Percentiles rank a stretch among this genome's conserved stretches.
Conservation (phyloP, 805 yeast genomes). For the Metschnikowia arizonensis region DNA sequence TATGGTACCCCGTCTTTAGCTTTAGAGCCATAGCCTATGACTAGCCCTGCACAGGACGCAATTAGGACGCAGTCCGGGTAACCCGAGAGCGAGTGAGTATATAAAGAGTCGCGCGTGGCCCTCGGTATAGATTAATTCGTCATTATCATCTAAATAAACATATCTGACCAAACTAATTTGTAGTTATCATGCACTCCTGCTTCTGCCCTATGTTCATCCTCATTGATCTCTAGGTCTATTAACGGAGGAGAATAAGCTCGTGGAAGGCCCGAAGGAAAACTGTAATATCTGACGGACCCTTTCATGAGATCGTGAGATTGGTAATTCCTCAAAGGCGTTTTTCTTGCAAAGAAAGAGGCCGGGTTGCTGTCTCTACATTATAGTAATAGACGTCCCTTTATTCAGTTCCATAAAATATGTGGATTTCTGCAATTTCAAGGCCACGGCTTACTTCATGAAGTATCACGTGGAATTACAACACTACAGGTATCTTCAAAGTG, state of each 20-base stretch:
- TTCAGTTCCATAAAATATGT: neutral
- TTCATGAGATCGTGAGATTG: conserved; percentile 20
- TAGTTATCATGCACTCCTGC: conserved; percentile 16
- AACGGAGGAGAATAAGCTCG: conserved; percentile 22
- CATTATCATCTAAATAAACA: neutral
- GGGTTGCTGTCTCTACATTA: conserved; percentile 17
- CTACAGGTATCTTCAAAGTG: neutral
- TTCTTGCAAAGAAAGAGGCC: conserved; percentile 8
- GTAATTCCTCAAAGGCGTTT: conserved; percentile 14
- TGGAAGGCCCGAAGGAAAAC: conserved; percentile 14
- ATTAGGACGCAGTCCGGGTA: conserved; percentile 8
- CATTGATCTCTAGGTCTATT: conserved; percentile 19
- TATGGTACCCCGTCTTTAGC: neutral
- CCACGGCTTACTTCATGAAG: neutral
- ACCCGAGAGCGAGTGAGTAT: conserved; percentile 3
- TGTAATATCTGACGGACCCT: conserved; percentile 16
- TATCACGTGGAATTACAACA: conserved; percentile 11
- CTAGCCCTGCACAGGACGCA: neutral
- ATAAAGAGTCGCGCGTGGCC: conserved; percentile 8
- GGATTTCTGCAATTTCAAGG: neutral
- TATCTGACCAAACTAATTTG: neutral
- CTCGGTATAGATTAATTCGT: neutral
- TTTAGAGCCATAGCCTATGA: neutral
- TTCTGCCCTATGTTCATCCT: conserved; percentile 22
- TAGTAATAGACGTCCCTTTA: neutral